Base-by-base conservation (phyloP, 352 stramenopile genomes). In the Pythium aquatile region DNA sequence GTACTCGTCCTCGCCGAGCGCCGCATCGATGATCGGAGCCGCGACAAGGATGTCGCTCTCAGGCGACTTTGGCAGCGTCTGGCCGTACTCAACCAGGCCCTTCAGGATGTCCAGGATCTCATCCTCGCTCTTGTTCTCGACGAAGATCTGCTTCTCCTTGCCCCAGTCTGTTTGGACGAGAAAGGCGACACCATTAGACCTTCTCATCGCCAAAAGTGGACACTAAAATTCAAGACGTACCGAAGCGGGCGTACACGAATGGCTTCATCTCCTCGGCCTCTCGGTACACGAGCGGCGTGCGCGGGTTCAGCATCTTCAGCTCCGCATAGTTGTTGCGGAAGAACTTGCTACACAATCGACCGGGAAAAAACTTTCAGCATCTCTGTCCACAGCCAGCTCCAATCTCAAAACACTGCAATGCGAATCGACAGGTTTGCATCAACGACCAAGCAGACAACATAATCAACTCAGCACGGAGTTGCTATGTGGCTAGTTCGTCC, bases 301-400 rank as follows among this genome's bases (percentile, higher is more conserved):
- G 64, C 20, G 86, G 87, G 75, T 95, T 95, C 35, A 95, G 74
- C 84, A 93, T 93, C 81, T 95, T 95, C 46, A 95, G 81, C 68
- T 95, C 87, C 13, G 60, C 72, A 75, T 95, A 95, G 72, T 95
- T 93, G 70, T 89, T 90, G 65, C 74, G 83, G 76, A 95, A 95
- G 60, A 93, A 95, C 58, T 75, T 83, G 55, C 87, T 95, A 55
- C 56, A 63, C 10, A 39, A 32, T 17, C 16, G 16, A 6, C 9
- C 40, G 14, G 26, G 28, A 9, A 49, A 28, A 2, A 30, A 26
- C 42, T 6, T 8, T 14, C 3, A 30, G 7, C 13, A 20, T 30
- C 42, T 29, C 10, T n/a, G 14, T 49, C 5, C 42, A 28, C 6
- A 14, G 20, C 17, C 9, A 47, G 5, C 17, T n/a, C 13, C 2